These are phyloP conservation scores for Fraxinus floribunda DNA, from an alignment of 305 asterid species.

Conservation along the genomic window DNA sequence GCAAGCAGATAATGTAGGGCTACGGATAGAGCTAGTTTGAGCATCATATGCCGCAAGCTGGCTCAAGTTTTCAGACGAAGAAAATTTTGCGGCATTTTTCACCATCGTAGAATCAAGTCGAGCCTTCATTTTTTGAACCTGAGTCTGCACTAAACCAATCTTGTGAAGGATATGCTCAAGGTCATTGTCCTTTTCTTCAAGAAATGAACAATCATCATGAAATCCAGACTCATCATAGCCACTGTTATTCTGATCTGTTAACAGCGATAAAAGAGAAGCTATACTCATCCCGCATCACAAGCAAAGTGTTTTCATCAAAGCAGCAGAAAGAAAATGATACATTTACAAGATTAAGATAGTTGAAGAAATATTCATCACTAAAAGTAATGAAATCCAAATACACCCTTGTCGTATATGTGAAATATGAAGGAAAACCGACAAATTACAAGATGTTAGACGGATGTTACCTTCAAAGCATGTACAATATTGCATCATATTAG, in stretches of 20 bases:
- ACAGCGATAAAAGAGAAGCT: conserved; percentile 3
- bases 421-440: neutral
- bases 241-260: conserved; percentile 42
- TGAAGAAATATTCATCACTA: neutral
- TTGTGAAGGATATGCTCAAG: conserved; percentile 66
- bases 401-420: neutral
- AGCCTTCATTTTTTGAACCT: conserved; percentile 66
- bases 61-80: conserved; percentile 86
- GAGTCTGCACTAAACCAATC: conserved; percentile 57
- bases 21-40: conserved; percentile 56
- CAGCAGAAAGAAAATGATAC: neutral
- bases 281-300: neutral
- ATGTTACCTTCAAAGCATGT: neutral
- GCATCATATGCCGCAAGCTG: conserved; percentile 53
- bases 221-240: conserved; percentile 51
- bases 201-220: conserved; percentile 43
- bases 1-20: conserved; percentile 78
- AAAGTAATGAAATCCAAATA: neutral
- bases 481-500: neutral
- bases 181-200: conserved; percentile 43
- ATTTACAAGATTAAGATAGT: neutral
- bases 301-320: neutral
- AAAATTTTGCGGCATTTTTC: conserved; percentile 62
- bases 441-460: neutral
- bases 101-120: conserved; percentile 59